Conservation (phyloP, 2,329 filamentous ascomycete genomes). For the Xylaria sp. region DNA sequence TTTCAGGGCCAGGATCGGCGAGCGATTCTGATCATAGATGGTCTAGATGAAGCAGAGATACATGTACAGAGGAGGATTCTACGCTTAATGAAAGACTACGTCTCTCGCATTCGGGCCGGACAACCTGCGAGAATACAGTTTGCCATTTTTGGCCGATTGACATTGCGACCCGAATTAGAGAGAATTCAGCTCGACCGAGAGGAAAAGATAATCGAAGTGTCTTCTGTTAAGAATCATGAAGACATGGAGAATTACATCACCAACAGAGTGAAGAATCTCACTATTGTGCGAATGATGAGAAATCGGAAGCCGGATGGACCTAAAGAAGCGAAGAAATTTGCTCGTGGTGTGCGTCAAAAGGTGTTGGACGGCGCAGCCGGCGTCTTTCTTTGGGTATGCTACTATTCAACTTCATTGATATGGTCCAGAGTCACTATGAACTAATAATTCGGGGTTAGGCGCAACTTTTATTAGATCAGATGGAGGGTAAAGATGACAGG, state of each 20-base stretch:
- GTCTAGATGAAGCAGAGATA: slow-evolving; percentile 17
- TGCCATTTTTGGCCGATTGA: slow-evolving; percentile 17
- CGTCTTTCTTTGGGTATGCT: slow-evolving; percentile 16
- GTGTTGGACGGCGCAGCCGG: slow-evolving; percentile 23
- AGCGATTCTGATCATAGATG: slow-evolving; percentile 14
- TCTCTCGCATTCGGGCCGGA: slow-evolving; percentile 15
- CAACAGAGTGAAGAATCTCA: slow-evolving; percentile 12
- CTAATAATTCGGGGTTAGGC: slow-evolving; percentile 1
- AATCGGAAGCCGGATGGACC: slow-evolving; percentile 18
- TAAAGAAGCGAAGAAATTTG: slow-evolving; percentile 19
- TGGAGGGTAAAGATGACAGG: slow-evolving; percentile 23
- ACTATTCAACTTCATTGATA: background rate
- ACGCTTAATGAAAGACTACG: slow-evolving; percentile 23
- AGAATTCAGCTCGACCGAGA: slow-evolving; percentile 19
- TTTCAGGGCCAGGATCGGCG: slow-evolving; percentile 7
- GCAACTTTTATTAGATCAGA: slow-evolving; percentile 18
- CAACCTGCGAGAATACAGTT: slow-evolving; percentile 20
- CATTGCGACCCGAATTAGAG: slow-evolving; percentile 13
- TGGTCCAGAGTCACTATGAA: background rate
- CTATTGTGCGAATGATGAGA: slow-evolving; percentile 21
- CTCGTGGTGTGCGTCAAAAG: slow-evolving; percentile 13
- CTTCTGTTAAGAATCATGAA: slow-evolving; percentile 18
- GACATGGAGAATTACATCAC: slow-evolving; percentile 25
- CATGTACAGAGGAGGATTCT: slow-evolving; percentile 14
- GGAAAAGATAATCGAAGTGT: slow-evolving; percentile 23